Conservation (phyloP, 805 yeast genomes). For the Saccharomyces eubayanus region DNA sequence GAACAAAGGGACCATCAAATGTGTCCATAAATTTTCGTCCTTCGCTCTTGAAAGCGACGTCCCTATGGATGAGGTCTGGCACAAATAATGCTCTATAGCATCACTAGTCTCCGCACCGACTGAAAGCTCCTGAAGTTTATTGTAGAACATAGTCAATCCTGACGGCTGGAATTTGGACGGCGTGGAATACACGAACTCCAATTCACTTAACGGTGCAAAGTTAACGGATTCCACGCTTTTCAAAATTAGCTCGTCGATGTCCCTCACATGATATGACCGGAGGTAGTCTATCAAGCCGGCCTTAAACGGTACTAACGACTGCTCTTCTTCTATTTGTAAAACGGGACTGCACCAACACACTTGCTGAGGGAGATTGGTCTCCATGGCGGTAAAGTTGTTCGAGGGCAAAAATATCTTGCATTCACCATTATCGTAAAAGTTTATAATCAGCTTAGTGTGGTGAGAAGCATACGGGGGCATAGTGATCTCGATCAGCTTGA, state of each 20-base stretch:
- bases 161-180: constrained; percentile 36
- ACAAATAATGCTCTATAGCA: constrained; percentile 19
- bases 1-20: constrained; percentile 20
- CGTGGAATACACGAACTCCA: constrained; percentile 44
- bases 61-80: constrained; percentile 32
- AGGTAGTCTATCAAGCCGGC: constrained; percentile 40
- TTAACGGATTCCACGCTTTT: constrained; percentile 31
- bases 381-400: constrained; percentile 47
- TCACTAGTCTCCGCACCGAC: background rate
- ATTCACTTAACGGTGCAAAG: constrained; percentile 42
- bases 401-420: constrained; percentile 51
- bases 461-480: constrained; percentile 42
- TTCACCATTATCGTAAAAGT: constrained; percentile 39
- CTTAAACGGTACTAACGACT: constrained; percentile 33
- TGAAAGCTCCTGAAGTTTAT: background rate
- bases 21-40: constrained; percentile 18
- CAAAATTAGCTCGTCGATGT: constrained; percentile 25
- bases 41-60: constrained; percentile 11
- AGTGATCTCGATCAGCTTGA: constrained; percentile 23
- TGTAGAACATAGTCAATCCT: background rate
- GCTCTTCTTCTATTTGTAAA: constrained; percentile 11
- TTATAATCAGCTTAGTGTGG: constrained; percentile 63
- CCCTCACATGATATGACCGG: constrained; percentile 32
- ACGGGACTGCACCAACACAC: constrained; percentile 58
- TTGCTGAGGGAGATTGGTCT: constrained; percentile 52